Evolutionary conservation across 1,284 basidiomycete genomes (phyloP).

Genomic region (Termitomyces sp.): DNA sequence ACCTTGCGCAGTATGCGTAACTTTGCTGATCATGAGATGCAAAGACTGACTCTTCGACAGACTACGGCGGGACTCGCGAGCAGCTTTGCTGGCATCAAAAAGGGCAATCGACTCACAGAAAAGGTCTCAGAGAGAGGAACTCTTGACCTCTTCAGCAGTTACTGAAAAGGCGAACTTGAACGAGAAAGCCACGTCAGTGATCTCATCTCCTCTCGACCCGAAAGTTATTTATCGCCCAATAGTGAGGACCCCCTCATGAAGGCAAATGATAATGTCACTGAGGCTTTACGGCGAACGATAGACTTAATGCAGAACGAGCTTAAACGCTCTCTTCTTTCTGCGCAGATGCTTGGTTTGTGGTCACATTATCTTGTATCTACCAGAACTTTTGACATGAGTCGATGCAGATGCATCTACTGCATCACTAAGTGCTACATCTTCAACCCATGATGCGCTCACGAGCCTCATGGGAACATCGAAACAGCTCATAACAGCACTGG

Average conservation of each 20-base stretch:
- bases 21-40: neutral
- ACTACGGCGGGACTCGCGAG: slow-evolving; percentile 55
- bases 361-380: neutral
- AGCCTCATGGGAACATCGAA: slow-evolving; percentile 75
- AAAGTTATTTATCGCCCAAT: neutral
- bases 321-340: slow-evolving; percentile 80
- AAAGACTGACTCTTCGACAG: slow-evolving; percentile 30
- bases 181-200: slow-evolving; percentile 54
- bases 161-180: slow-evolving; percentile 40
- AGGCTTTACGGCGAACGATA: slow-evolving; percentile 79
- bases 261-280: slow-evolving; percentile 83
- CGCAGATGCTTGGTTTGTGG: slow-evolving; percentile 73
- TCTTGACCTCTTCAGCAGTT: slow-evolving; percentile 48
- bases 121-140: slow-evolving; percentile 56
- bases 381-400: slow-evolving; percentile 4
- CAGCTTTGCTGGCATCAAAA: slow-evolving; percentile 67
- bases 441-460: slow-evolving; percentile 76
- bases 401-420: slow-evolving; percentile 73
- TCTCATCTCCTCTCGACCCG: neutral
- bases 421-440: slow-evolving; percentile 68
- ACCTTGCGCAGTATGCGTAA: slow-evolving; percentile 45
- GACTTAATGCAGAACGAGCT: slow-evolving; percentile 86
- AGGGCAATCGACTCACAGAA: slow-evolving; percentile 59
- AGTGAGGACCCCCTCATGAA: slow-evolving; percentile 86
- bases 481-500: slow-evolving; percentile 78